phyloP scores from a whole-genome alignment of 176 grass and related monocot species.

The Leersia perrieri region DNA sequence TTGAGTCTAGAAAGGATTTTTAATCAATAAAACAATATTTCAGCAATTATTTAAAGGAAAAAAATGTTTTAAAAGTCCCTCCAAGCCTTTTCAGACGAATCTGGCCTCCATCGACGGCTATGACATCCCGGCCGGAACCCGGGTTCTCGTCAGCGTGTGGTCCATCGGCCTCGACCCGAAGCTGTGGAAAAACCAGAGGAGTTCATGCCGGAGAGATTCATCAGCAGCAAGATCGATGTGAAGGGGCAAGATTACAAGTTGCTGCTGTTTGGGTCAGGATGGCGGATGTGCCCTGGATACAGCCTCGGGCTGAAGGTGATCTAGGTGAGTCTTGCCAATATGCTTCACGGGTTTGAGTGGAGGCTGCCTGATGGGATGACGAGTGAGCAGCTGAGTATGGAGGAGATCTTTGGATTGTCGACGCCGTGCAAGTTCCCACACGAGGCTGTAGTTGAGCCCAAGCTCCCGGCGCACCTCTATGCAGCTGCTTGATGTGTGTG shows the following conservation, averaged over 20 bases:
- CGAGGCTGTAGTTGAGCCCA: constrained; percentile 34
- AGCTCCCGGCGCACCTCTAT: constrained; percentile 46
- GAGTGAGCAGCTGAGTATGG: constrained; percentile 57
- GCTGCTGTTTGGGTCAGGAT: constrained; percentile 54
- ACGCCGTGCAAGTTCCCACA: constrained; percentile 45
- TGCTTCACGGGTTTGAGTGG: constrained; percentile 67
- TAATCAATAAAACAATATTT: too few relatives aligned
- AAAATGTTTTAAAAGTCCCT: too few relatives aligned
- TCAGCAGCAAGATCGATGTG: constrained; percentile 49
- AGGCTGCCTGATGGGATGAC: constrained; percentile 44
- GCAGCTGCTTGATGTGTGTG: neutral
- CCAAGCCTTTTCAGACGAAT: too few relatives aligned
- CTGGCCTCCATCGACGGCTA: constrained; percentile 42
- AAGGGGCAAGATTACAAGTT: constrained; percentile 72
- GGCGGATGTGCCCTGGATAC: constrained; percentile 78
- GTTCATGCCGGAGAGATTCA: constrained; percentile 55
- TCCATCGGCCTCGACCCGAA: constrained; percentile 56
- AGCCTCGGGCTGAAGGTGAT: constrained; percentile 68
- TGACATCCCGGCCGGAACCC: constrained; percentile 57
- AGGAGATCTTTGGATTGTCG: constrained; percentile 59
- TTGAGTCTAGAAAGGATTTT: too few relatives aligned
- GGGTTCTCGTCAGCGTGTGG: constrained; percentile 63
- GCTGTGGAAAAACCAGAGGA: constrained; percentile 48
- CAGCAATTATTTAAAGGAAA: too few relatives aligned
- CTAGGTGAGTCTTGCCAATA: constrained; percentile 57